These are phyloP conservation scores for Thielaviopsis cerberus DNA, from an alignment of 2,329 filamentous ascomycete species.

Conservation along the genomic window DNA sequence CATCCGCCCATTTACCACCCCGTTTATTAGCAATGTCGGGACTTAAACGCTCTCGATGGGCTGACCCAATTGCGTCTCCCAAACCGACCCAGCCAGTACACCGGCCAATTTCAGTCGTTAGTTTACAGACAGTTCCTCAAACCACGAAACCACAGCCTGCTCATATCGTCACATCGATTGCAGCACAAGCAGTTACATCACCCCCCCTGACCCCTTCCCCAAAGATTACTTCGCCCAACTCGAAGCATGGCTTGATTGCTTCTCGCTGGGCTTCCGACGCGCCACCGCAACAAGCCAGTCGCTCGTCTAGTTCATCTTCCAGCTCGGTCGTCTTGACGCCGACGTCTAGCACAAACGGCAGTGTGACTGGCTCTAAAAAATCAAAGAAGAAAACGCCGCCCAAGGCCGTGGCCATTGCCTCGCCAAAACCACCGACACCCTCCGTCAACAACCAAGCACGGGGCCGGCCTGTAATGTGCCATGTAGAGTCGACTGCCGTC, in stretches of 20 bases:
- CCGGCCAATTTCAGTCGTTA: not conserved
- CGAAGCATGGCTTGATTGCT: not conserved
- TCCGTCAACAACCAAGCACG: not conserved
- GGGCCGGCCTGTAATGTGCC: not conserved
- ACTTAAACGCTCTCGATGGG: slow-evolving; percentile 6
- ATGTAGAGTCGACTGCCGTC: not conserved
- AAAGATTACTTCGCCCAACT: not conserved
- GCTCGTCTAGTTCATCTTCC: not conserved
- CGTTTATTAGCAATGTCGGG: not conserved
- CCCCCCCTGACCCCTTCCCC: not conserved
- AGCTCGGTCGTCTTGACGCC: not conserved
- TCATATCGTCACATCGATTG: not conserved
- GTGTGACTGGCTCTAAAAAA: not conserved
- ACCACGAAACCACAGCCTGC: not conserved
- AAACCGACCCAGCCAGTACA: not conserved
- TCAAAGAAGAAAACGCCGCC: not conserved
- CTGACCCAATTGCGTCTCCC: not conserved
- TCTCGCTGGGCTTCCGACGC: slow-evolving; percentile 8
- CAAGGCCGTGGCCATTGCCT: not conserved
- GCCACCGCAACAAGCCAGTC: not conserved
- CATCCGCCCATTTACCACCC: not conserved
- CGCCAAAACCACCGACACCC: not conserved
- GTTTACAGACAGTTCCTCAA: not conserved
- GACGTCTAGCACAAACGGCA: not conserved
- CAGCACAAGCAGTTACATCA: not conserved